Evolutionary conservation across 2,329 filamentous ascomycete genomes (phyloP), one percentile per base, ranked within the genome.

Genomic region (Raffaelea ambrosiae): DNA sequence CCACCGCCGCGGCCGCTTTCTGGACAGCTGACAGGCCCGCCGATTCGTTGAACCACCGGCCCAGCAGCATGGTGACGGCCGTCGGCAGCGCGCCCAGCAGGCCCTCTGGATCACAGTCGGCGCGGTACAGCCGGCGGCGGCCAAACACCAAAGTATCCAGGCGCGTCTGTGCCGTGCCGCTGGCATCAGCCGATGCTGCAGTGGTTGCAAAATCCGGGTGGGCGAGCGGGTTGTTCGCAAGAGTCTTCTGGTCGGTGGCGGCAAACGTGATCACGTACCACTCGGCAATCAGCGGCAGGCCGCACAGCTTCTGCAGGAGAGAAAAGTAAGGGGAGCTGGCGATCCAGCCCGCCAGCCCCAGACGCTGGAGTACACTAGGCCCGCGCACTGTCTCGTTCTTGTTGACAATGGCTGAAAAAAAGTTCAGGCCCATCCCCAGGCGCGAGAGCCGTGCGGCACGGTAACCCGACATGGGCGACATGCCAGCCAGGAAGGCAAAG

Each of bases 401-500:
- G 21, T 29, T 20, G 8, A 26, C 42, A 23, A 29, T n/a, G 21
- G 42, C 42, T 3, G 14, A n/a, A 16, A 44, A 9, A 10, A 18
- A 5, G 29, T 44, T 44, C 4, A 44, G 42, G n/a, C 42, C 42
- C 5, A 35, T 3, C 2, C 42, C 42, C 2, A 44, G 9, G 9
- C 29, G 26, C 3, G 35, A 5, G 7, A 44, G 42, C 16, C 29
- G 18, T 3, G 21, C 19, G 29, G 10, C 21, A 26, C 42, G 42
- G 29, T 23, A 23, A 26, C 18, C 26, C 19, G 42, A 26, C 19
- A 26, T 22, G 7, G 26, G 42, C 26, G 42, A 44, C 42, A 44
- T 35, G 31, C 42, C 42, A 8, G 42, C 8, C 18, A 44, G 29
- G 29, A 44, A 44, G 19, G 42, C 42, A 44, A 44, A 44, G 42